Percentiles rank a stretch among this genome's conserved stretches.
These are phyloP conservation scores for Physcomitrellopsis africana DNA, from an alignment of 225 moss, liverwort and hornwort species.

Conservation along the genomic window DNA sequence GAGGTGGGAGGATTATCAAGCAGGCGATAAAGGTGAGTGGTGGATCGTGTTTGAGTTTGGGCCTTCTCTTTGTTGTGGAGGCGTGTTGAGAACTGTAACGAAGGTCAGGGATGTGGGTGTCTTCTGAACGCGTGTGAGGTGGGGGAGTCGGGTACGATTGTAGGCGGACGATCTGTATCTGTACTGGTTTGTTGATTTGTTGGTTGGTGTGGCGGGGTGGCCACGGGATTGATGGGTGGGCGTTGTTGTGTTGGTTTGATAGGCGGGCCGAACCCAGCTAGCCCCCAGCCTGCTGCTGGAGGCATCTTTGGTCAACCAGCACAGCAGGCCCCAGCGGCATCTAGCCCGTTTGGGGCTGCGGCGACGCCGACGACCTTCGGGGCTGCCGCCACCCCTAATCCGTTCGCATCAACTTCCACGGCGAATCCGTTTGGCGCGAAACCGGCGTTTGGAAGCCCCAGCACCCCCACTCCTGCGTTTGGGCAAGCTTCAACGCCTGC, in stretches of 20 bases:
- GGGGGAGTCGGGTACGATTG: neutral
- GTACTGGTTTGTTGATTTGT: neutral
- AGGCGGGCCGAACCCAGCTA: slow-evolving; percentile 71
- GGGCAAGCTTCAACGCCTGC: slow-evolving; percentile 45
- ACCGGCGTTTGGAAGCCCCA: slow-evolving; percentile 30
- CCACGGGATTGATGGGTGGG: neutral
- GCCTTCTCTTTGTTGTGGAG: too few species aligned
- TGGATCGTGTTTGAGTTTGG: too few species aligned
- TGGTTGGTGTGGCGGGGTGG: too few species aligned
- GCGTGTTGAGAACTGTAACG: too few species aligned
- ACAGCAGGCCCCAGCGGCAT: slow-evolving; percentile 38
- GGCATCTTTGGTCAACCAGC: slow-evolving; percentile 57
- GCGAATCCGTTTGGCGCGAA: slow-evolving; percentile 23
- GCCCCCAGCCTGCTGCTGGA: slow-evolving; percentile 55
- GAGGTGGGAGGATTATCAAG: slow-evolving; percentile 97
- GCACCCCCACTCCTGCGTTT: slow-evolving; percentile 44
- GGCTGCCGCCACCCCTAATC: slow-evolving; percentile 34
- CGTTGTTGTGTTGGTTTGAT: neutral
- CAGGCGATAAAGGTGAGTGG: slow-evolving; percentile 80
- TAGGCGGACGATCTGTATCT: neutral
- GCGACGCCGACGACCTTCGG: slow-evolving; percentile 32
- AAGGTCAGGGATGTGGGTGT: too few species aligned
- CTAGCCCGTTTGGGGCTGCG: slow-evolving; percentile 70
- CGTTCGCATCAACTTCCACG: slow-evolving; percentile 40
- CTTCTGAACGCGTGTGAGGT: too few species aligned